phyloP scores from a whole-genome alignment of 495 filamentous ascomycete genomes.

The Neurospora sp. region DNA sequence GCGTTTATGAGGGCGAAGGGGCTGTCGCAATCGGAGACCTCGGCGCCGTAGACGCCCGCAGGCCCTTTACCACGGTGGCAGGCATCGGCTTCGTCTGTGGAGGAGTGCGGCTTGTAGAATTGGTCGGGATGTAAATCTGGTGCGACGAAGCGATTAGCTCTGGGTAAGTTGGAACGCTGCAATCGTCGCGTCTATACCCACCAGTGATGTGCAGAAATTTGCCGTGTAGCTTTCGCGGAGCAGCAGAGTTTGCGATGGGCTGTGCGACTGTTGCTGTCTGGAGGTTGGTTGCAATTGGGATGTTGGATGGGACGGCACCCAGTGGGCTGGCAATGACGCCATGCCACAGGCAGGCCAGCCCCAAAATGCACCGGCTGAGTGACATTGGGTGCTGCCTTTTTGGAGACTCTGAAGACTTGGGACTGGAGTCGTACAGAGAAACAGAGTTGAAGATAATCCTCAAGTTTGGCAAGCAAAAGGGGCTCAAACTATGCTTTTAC shows the following conservation, averaged over 20 bases:
- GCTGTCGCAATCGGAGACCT: conserved; percentile 80
- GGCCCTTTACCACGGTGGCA: conserved; percentile 74
- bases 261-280: conserved; percentile 1
- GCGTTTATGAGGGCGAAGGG: conserved; percentile 72
- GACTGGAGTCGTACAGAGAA: conserved; percentile 1
- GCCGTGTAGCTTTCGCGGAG: conserved; percentile 53
- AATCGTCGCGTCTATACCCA: conserved; percentile 27
- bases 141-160: conserved; percentile 1
- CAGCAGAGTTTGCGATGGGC: conserved; percentile 3
- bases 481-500: background rate
- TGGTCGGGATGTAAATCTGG: conserved; percentile 84
- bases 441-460: background rate
- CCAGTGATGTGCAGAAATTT: conserved; percentile 93
- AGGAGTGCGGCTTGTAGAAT: conserved; percentile 69
- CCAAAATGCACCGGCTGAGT: conserved; percentile 12
- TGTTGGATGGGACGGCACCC: conserved; percentile 3
- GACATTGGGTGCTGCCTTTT: conserved; percentile 5
- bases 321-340: conserved; percentile 23
- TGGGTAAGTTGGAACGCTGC: background rate
- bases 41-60: conserved; percentile 72
- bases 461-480: background rate
- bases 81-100: conserved; percentile 51
- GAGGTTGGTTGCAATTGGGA: background rate
- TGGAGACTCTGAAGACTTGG: background rate
- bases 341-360: conserved; percentile 24